Base-by-base conservation (phyloP, 305 asterid genomes). In the Fraxinus floribunda region DNA sequence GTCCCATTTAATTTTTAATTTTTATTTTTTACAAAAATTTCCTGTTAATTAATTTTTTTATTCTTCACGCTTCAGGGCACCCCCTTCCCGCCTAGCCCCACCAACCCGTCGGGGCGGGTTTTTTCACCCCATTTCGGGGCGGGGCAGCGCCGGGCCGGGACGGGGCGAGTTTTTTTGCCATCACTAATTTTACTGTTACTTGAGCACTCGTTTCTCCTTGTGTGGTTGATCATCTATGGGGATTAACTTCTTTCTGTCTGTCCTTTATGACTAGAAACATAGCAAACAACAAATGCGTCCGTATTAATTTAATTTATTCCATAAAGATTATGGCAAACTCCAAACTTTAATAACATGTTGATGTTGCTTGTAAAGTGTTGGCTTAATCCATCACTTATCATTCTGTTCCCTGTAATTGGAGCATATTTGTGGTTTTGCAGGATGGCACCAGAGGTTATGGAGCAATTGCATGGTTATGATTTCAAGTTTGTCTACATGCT, bases 361-460 rank as follows among this genome's bases (percentile, higher is more conserved):
- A 62, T 62, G 13, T 44, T 62, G 77, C 71, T 79, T 80, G 35
- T 20, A 26, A 70, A 68, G 78, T 80, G 64, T 82, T 73, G 24
- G 60, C 81, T 60, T 77, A 49, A 49, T 22, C 79, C 62, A 78
- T 85, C 81, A 41, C 72, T 49, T 72, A 57, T 18, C 73, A 66
- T 66, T 79, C 3, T 29, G 38, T 68, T 11, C 70, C 73, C 68
- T 52, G 73, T 78, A 83, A 86, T 29, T 36, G 75, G 82, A 85
- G 82, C 52, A 71, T 44, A 13, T 80, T 79, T 84, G 4, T 60
- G 39, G 81, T 79, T 87, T 90, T 46, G 80, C 87, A 96, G 99
- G 99, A 96, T 96, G 99, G 99, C 99, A 46, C 99, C 99, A 0
- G 99, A 96, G 90, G 98, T 96, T 78, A 94, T 96, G 99, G 98